Evolutionary conservation across 2,329 filamentous ascomycete genomes (phyloP).

Genomic region (Pyrenophora tritici-repentis): DNA sequence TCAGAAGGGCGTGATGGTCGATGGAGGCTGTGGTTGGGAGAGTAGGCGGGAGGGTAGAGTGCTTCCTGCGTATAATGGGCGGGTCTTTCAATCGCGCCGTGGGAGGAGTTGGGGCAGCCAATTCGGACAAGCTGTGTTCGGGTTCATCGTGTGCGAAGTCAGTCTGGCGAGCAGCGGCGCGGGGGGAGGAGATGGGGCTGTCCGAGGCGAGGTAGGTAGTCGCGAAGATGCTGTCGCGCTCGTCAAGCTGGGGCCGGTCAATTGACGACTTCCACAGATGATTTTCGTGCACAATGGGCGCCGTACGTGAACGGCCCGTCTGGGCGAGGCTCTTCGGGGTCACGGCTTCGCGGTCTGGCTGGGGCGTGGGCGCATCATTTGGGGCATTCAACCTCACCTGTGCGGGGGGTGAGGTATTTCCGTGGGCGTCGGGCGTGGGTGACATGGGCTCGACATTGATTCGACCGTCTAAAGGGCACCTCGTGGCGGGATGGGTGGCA

Average conservation of each 20-base stretch:
- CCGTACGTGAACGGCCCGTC: slow-evolving; percentile 47
- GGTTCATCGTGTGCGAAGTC: slow-evolving; percentile 35
- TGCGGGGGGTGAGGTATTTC: slow-evolving; percentile 48
- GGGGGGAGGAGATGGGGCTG: slow-evolving; percentile 50
- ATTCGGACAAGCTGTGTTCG: slow-evolving; percentile 30
- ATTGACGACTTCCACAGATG: slow-evolving; percentile 44
- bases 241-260: slow-evolving; percentile 60
- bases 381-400: slow-evolving; percentile 46
- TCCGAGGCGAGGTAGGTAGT: slow-evolving; percentile 63
- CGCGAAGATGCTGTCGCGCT: slow-evolving; percentile 67
- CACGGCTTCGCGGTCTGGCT: slow-evolving; percentile 22
- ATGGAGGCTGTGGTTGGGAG: slow-evolving; percentile 31
- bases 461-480: slow-evolving; percentile 35
- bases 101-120: slow-evolving; percentile 37
- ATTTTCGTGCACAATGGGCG: slow-evolving; percentile 39
- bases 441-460: slow-evolving; percentile 54
- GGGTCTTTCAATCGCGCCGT: slow-evolving; percentile 42
- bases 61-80: slow-evolving; percentile 39
- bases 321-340: slow-evolving; percentile 44
- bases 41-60: slow-evolving; percentile 29
- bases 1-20: slow-evolving; percentile 38
- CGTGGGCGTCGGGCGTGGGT: slow-evolving; percentile 44
- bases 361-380: slow-evolving; percentile 27
- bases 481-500: slow-evolving; percentile 44
- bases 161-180: slow-evolving; percentile 34